Evolutionary conservation across 371 early-diverging fungal genomes (phyloP), one percentile per base, ranked within the genome.

Genomic region (Mortierella sp.): DNA sequence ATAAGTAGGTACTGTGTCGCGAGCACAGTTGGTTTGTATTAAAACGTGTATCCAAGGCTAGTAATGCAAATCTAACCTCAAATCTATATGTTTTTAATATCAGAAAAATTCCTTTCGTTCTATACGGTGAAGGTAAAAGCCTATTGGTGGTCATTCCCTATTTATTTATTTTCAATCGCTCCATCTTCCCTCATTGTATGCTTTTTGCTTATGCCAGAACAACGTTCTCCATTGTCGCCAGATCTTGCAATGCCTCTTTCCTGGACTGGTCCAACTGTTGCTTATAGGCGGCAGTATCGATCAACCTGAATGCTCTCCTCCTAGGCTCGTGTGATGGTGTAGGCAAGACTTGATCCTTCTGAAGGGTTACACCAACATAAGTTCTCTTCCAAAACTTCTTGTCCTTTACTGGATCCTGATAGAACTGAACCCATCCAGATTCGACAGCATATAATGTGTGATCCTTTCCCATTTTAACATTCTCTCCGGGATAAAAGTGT

Each of bases 391-490:
- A 80, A 51, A 74, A 80, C 75, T 80, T 80, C 70, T 90, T 89
- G 61, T 90, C 86, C 66, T 89, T 86, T 75, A 84, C 85, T 31
- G 89, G 89, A 62, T 93, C 86, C 70, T 93, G 93, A 70, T 96
- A 96, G 67, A 96, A 93, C 66, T 89, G 90, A 35, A 98, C 97
- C 69, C 90, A 92, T n/a, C 98, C 98, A 1, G 90, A 87, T 51
- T 88, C 87, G 45, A 93, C 83, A 29, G 97, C 95, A 83, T 83
- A 96, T 55, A 97, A 81, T 17, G 98, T 98, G 84, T 95, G 96
- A 85, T 97, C 98, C 72, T 92, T 91, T 62, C 97, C 97, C 78
- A 95, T 91, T 15, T 94, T 95, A 55, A 97, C 96, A 86, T 96
- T 91, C 67, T 91, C 92, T 10, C 97, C 97, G 2, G 97, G 91